A percentile compares a stretch with the other conserved stretches of the same genome.
Evolutionary conservation across 192 early-diverging fungal genomes (phyloP).

Genomic region (Podila clonocystis): DNA sequence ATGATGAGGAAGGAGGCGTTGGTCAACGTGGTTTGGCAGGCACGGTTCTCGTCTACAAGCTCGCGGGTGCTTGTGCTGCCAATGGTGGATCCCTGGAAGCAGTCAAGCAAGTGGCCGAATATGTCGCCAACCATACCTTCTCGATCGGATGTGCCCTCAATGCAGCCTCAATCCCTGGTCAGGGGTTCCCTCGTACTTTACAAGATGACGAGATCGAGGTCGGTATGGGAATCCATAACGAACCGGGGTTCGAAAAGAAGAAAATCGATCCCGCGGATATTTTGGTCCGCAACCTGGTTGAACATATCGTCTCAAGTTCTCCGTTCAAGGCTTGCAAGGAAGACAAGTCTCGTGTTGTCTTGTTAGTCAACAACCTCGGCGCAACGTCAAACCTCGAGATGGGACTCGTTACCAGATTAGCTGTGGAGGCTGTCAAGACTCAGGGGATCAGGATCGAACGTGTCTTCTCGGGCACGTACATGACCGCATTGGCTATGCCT

Average conservation of each 20-base stretch:
- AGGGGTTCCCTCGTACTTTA: constrained; percentile 61
- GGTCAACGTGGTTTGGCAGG: constrained; percentile 85
- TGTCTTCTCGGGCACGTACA: constrained; percentile 75
- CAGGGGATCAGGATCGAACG: constrained; percentile 58
- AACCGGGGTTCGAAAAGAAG: constrained; percentile 75
- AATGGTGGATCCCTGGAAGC: constrained; percentile 68
- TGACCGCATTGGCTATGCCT: constrained; percentile 87
- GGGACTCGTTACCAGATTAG: constrained; percentile 74
- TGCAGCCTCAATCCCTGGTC: constrained; percentile 79
- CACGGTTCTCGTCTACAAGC: constrained; percentile 81
- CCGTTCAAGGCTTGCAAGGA: constrained; percentile 51
- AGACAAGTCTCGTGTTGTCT: constrained; percentile 58
- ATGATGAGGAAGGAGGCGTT: constrained; percentile 64
- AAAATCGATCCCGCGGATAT: constrained; percentile 56
- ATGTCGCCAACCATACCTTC: constrained; percentile 69
- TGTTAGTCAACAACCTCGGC: constrained; percentile 90
- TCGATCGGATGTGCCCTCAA: constrained; percentile 84
- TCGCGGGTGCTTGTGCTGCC: constrained; percentile 78
- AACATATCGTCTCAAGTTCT: constrained; percentile 50
- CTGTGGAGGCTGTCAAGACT: constrained; percentile 56
- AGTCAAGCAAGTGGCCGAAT: constrained; percentile 64
- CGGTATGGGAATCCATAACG: constrained; percentile 87
- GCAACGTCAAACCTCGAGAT: constrained; percentile 78
- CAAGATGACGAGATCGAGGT: constrained; percentile 67
- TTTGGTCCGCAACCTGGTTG: constrained; percentile 64